Percentiles rank a stretch among this genome's conserved stretches.
Evolutionary conservation across 345 rosid genomes (phyloP).

Genomic region (Lagerstroemia speciosa): DNA sequence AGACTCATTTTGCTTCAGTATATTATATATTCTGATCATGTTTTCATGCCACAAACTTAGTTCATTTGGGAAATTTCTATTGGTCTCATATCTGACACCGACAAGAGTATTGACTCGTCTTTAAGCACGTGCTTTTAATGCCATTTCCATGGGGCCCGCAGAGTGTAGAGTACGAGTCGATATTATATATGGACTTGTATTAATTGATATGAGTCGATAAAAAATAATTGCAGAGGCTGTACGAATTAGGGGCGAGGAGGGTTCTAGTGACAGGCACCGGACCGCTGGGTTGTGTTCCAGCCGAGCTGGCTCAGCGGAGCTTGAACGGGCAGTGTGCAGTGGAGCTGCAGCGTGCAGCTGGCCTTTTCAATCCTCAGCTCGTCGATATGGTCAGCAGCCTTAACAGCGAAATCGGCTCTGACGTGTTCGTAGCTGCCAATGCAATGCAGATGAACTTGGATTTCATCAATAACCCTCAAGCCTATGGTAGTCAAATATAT

Average conservation of each 20-base stretch:
- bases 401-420: slow-evolving; percentile 50
- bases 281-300: slow-evolving; percentile 83
- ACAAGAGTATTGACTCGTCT: background rate
- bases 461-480: slow-evolving; percentile 28
- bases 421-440: slow-evolving; percentile 29
- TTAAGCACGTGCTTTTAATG: background rate
- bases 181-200: too few relatives aligned
- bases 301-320: slow-evolving; percentile 67
- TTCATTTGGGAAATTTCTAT: too few relatives aligned
- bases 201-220: background rate
- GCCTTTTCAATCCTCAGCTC: slow-evolving; percentile 66
- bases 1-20: too few relatives aligned
- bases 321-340: slow-evolving; percentile 58
- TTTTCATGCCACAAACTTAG: too few relatives aligned
- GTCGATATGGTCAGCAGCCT: slow-evolving; percentile 34
- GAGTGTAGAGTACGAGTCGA: too few relatives aligned
- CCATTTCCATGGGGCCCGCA: background rate
- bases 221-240: slow-evolving; percentile 39
- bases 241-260: slow-evolving; percentile 71
- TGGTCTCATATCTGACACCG: background rate
- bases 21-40: too few relatives aligned
- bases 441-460: slow-evolving; percentile 18
- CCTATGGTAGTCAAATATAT: slow-evolving; percentile 36
- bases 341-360: slow-evolving; percentile 59
- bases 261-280: slow-evolving; percentile 90